phyloP scores from a whole-genome alignment of 2,329 filamentous ascomycete species.

The Hypomyces perniciosus region DNA sequence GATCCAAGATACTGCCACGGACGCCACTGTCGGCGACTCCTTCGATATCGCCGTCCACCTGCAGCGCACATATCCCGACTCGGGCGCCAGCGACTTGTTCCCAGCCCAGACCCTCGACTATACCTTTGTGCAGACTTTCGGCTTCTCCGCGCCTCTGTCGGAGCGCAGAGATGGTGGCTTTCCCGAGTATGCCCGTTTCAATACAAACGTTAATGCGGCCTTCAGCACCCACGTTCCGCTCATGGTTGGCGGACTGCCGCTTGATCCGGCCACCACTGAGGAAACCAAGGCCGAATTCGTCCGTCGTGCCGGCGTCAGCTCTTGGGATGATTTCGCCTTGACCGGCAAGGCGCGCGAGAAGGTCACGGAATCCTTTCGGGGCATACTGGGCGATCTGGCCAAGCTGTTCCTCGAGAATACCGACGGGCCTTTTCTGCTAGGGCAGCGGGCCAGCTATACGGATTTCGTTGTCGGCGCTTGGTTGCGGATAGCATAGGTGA shows the following conservation, averaged over 20 bases:
- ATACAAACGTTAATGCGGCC: conserved; percentile 46
- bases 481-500: conserved; percentile 40
- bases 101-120: conserved; percentile 38
- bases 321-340: conserved; percentile 40
- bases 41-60: conserved; percentile 61
- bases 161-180: conserved; percentile 22
- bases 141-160: conserved; percentile 33
- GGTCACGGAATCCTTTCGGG: conserved; percentile 33
- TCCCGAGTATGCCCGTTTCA: conserved; percentile 44
- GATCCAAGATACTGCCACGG: conserved; percentile 39
- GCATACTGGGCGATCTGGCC: conserved; percentile 36
- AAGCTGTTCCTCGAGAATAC: conserved; percentile 32
- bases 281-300: conserved; percentile 41
- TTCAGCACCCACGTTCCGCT: conserved; percentile 44
- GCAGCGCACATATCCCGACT: conserved; percentile 43
- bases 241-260: conserved; percentile 36
- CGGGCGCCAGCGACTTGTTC: conserved; percentile 43
- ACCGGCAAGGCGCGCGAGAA: conserved; percentile 34
- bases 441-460: conserved; percentile 40
- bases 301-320: conserved; percentile 36
- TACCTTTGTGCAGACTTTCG: conserved; percentile 17
- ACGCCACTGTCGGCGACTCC: conserved; percentile 49
- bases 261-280: conserved; percentile 44
- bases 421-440: conserved; percentile 44
- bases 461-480: conserved; percentile 54